These are phyloP conservation scores for Balakata baccata DNA, from an alignment of 345 rosid species.

Conservation along the genomic window DNA sequence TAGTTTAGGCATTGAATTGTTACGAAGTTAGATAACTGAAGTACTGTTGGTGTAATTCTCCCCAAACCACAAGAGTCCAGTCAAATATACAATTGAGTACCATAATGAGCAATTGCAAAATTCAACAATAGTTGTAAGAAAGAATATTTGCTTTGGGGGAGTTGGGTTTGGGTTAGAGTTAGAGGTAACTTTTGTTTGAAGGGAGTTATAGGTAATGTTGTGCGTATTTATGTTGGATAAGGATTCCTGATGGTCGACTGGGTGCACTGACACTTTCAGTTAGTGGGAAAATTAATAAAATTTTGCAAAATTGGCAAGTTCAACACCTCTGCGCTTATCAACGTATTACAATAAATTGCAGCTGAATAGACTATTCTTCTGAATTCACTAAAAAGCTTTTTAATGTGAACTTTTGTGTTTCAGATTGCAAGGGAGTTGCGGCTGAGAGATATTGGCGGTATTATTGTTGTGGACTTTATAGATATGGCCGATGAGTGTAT, in stretches of 20 bases:
- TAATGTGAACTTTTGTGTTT: constrained; percentile 22
- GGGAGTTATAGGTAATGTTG: background rate
- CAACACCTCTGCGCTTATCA: background rate
- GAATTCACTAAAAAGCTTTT: constrained; percentile 11
- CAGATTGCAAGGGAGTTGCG: constrained; percentile 98
- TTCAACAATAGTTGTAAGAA: background rate
- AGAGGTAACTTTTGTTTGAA: background rate
- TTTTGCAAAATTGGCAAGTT: background rate
- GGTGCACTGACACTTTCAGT: background rate
- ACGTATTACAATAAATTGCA: background rate
- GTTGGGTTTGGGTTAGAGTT: background rate
- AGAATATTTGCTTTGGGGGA: background rate
- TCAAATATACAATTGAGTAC: background rate
- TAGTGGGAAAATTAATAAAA: background rate
- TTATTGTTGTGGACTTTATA: constrained; percentile 96
- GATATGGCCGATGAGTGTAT: constrained; percentile 92
- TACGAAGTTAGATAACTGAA: too few species aligned
- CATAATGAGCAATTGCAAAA: background rate
- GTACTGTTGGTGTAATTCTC: too few species aligned
- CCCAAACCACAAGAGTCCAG: background rate
- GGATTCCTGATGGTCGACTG: background rate
- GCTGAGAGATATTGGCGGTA: constrained; percentile 92
- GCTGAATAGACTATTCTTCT: constrained; percentile 9
- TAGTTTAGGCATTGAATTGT: too few species aligned
- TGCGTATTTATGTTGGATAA: background rate